Conservation (phyloP, 2,329 filamentous ascomycete species). For the Hymenoscyphus repandus region DNA sequence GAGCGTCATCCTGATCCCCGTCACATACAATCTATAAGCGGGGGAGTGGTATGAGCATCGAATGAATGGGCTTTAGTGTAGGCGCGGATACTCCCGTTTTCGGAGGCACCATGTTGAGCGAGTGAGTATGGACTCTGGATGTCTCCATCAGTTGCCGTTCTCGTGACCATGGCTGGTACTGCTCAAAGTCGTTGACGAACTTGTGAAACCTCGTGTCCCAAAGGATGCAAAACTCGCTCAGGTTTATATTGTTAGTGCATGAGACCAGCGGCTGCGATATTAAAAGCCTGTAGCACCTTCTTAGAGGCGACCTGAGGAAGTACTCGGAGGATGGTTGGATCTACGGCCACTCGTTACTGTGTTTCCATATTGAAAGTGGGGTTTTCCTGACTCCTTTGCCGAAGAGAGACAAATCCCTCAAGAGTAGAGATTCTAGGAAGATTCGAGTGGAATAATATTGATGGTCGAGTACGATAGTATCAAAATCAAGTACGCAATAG, state of each 20-base stretch:
- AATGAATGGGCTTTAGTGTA: conserved; percentile 1
- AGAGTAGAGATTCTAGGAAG: too few relatives aligned
- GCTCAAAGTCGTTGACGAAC: conserved; percentile 11
- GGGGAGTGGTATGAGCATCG: conserved; percentile 6
- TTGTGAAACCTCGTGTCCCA: conserved; percentile 27
- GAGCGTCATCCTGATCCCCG: conserved; percentile 10
- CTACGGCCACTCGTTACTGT: not conserved
- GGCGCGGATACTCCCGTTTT: conserved; percentile 25
- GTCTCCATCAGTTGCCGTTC: conserved; percentile 13
- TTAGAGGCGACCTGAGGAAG: not conserved
- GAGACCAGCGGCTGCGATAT: conserved; percentile 8
- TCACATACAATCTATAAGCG: conserved; percentile 8
- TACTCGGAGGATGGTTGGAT: conserved; percentile 5
- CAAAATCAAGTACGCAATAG: not conserved
- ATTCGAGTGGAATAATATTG: too few relatives aligned
- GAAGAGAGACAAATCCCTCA: too few relatives aligned
- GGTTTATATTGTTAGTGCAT: conserved; percentile 23
- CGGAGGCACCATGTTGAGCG: conserved; percentile 8
- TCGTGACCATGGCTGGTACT: conserved; percentile 28
- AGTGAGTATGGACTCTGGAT: not conserved
- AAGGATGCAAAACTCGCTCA: conserved; percentile 19
- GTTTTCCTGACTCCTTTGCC: too few relatives aligned
- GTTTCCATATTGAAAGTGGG: too few relatives aligned
- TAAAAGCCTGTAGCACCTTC: conserved; percentile 20
- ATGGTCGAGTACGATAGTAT: too few relatives aligned